phyloP scores from a whole-genome alignment of 192 early-diverging fungal genomes.

The Geosiphon pyriformis region DNA sequence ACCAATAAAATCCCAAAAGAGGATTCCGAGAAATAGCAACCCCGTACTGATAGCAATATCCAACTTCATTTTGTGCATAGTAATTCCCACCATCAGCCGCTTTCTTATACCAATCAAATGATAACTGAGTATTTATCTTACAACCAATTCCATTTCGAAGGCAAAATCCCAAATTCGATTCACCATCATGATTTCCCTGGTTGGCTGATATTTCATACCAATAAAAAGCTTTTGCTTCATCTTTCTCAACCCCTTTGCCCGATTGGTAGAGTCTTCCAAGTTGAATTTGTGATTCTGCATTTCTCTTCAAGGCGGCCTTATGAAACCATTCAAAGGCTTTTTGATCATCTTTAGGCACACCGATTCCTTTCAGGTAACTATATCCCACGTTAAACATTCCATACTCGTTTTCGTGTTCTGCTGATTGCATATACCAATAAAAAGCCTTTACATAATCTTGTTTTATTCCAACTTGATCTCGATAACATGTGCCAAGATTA shows the following conservation, averaged over 20 bases:
- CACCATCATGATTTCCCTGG: slow-evolving; percentile 74
- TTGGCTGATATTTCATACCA: slow-evolving; percentile 64
- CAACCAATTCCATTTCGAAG: slow-evolving; percentile 69
- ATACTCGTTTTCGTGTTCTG: slow-evolving; percentile 70
- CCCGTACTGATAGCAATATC: slow-evolving; percentile 55
- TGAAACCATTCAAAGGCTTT: slow-evolving; percentile 56
- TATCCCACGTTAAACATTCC: slow-evolving; percentile 78
- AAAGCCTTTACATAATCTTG: slow-evolving; percentile 53
- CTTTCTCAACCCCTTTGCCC: slow-evolving; percentile 59
- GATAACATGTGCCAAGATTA: slow-evolving; percentile 74
- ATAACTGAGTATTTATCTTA: slow-evolving; percentile 55
- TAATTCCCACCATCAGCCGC: slow-evolving; percentile 50
- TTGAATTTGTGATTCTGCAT: slow-evolving; percentile 62
- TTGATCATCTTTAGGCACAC: slow-evolving; percentile 47
- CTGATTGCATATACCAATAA: slow-evolving; percentile 58
- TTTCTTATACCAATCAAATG: slow-evolving; percentile 56
- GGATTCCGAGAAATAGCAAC: slow-evolving; percentile 47
- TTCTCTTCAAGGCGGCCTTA: slow-evolving; percentile 52
- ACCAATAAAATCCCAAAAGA: slow-evolving; percentile 55
- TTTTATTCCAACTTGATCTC: slow-evolving; percentile 67
- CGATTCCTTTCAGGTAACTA: slow-evolving; percentile 71
- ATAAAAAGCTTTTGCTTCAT: slow-evolving; percentile 51
- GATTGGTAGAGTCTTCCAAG: slow-evolving; percentile 79
- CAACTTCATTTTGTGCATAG: slow-evolving; percentile 51
- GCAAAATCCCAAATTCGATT: slow-evolving; percentile 77